A percentile compares a stretch with the other conserved stretches of the same genome.
Evolutionary conservation across 371 early-diverging fungal species (phyloP).

Genomic region (Actinomortierella wolfii): DNA sequence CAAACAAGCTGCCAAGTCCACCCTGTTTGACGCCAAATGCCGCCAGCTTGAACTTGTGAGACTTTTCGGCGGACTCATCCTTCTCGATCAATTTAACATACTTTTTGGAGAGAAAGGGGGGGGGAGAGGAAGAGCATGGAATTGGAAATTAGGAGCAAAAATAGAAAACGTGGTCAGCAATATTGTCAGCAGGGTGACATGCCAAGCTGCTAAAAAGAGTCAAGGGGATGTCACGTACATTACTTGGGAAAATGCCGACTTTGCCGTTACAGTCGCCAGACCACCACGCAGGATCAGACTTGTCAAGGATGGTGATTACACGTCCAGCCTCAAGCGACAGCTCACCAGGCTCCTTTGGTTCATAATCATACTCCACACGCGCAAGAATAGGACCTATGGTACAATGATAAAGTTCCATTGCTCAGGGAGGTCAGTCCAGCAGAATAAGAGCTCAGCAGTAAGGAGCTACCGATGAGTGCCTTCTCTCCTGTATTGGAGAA

Average conservation of each 20-base stretch:
- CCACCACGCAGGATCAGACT: slow-evolving; percentile 72
- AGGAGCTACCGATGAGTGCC: too few relatives aligned
- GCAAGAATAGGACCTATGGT: slow-evolving; percentile 53
- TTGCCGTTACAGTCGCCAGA: slow-evolving; percentile 72
- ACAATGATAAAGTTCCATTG: slow-evolving; percentile 8
- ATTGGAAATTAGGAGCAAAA: neutral
- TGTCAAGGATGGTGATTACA: slow-evolving; percentile 66
- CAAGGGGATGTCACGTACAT: slow-evolving; percentile 44
- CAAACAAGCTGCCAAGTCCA: slow-evolving; percentile 80
- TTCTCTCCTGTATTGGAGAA: too few relatives aligned
- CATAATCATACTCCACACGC: slow-evolving; percentile 71
- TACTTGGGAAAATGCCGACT: slow-evolving; percentile 70
- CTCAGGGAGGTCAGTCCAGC: too few relatives aligned
- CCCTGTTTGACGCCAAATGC: slow-evolving; percentile 86
- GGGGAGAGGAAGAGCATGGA: neutral
- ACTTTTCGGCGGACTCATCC: slow-evolving; percentile 34
- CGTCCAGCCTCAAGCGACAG: slow-evolving; percentile 68
- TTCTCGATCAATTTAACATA: slow-evolving; percentile 52
- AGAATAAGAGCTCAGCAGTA: too few relatives aligned
- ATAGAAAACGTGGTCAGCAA: neutral
- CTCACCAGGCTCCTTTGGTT: slow-evolving; percentile 70
- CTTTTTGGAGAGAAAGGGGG: slow-evolving; percentile 22
- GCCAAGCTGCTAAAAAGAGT: slow-evolving; percentile 9
- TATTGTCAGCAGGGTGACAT: slow-evolving; percentile 15
- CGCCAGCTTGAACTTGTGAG: slow-evolving; percentile 60